Evolutionary conservation across 441 rosid species (phyloP).

Genomic region (Corymbia calophylla): DNA sequence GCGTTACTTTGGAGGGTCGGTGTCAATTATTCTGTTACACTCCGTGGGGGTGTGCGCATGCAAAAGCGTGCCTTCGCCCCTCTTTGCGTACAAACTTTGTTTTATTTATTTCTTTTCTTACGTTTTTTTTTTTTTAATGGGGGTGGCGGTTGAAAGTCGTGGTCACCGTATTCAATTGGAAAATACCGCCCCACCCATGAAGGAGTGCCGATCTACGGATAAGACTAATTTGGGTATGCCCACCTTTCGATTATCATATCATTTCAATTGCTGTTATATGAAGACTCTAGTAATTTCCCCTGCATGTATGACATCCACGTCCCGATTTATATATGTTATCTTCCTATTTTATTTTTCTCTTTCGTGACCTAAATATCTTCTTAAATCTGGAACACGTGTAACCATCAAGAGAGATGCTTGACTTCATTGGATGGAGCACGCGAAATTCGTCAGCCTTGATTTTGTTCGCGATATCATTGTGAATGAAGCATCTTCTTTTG

Average conservation of each 20-base stretch:
- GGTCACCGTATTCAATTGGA: background rate
- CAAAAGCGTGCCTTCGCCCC: background rate
- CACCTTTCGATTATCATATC: fast-evolving
- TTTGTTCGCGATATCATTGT: background rate
- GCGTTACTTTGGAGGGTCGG: background rate
- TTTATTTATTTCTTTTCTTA: too few relatives aligned
- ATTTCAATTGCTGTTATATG: background rate
- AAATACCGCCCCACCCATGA: background rate
- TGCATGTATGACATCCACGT: background rate
- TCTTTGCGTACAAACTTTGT: background rate
- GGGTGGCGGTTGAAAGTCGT: background rate
- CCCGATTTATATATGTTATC: background rate
- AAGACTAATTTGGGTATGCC: background rate
- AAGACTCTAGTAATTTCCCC: too few relatives aligned
- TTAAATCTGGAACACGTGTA: background rate
- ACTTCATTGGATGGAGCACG: background rate
- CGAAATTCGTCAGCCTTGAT: fast-evolving
- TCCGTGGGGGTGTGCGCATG: background rate
- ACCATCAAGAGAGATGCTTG: background rate
- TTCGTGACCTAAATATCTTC: background rate
- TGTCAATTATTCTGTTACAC: background rate
- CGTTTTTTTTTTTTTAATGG: background rate
- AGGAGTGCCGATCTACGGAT: background rate
- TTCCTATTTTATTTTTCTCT: background rate
- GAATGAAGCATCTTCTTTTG: background rate